Evolutionary conservation across 176 grass and related monocot species (phyloP), one percentile per base, ranked within the genome.

Genomic region (Typha latifolia): DNA sequence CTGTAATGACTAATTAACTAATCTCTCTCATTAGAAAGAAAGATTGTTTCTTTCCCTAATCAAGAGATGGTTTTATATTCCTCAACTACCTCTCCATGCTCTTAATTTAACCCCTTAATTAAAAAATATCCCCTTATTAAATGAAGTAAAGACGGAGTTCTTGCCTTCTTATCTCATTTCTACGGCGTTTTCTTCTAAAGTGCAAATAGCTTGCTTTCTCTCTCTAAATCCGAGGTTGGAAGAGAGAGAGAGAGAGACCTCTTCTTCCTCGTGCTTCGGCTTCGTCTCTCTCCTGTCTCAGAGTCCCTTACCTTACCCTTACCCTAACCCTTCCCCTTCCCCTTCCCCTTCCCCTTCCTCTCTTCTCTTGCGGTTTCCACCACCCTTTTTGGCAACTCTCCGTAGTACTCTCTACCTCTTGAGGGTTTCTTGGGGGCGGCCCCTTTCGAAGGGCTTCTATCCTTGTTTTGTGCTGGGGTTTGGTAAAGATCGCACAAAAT

Each of bases 261-360:
- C 51, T 19, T 6, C 51, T n/a, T 16, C 51, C n/a, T 55, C 51
- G 34, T 55, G 14, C 51, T 53, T 15, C 51, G 13, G 13, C 51
- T 18, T 20, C 51, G 14, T 56, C 16, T n/a, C 18, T 19, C 14
- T n/a, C 14, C 51, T 8, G 2, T 52, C 26, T 61, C 29, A 37
- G 61, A 61, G 47, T 72, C 66, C 50, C 81, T 61, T 78, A 76
- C 50, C 81, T 61, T 78, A 72, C 57, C 51, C 1, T 66, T 52
- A 65, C 63, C 43, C 61, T 61, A 13, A 47, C 20, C 16, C 57
- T 53, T 32, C 27, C 18, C 49, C 21, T 65, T 27, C 48, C n/a
- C 26, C 14, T 49, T 47, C 66, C 20, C 16, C 57, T 53, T 32
- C 27, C 18, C 49, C 21, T 65, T 27, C 48, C n/a, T 37, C 14